Percentiles rank a stretch among this genome's conserved stretches.
Conservation (phyloP, 768 basidiomycete genomes). For the Gloeopeniophorella convolvens region DNA sequence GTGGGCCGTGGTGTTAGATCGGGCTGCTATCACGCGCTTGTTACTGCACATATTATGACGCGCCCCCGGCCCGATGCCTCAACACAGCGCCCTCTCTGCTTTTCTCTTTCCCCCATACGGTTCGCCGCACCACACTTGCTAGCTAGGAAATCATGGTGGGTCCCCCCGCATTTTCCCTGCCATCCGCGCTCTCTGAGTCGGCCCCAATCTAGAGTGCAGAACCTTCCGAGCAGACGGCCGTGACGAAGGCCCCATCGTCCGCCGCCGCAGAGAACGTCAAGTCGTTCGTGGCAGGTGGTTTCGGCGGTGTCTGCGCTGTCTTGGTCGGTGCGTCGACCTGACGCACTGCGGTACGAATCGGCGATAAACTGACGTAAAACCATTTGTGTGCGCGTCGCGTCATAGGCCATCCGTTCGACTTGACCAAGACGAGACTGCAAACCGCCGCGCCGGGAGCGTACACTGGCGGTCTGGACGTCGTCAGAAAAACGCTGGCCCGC, state of each 20-base stretch:
- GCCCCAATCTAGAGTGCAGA: constrained; percentile 11
- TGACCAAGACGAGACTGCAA: constrained; percentile 94
- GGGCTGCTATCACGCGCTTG: too few species aligned
- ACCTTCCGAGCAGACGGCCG: constrained; percentile 4
- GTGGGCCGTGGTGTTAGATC: too few species aligned
- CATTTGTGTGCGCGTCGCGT: not conserved
- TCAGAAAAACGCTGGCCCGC: constrained; percentile 81
- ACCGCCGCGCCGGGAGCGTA: constrained; percentile 87
- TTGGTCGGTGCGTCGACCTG: constrained; percentile 66
- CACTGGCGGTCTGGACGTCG: constrained; percentile 88
- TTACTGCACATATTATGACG: too few species aligned
- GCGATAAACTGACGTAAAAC: not conserved
- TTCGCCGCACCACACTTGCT: not conserved
- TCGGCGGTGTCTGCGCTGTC: constrained; percentile 83
- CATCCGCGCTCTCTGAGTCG: not conserved
- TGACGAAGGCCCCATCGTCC: constrained; percentile 8
- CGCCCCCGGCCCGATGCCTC: too few species aligned
- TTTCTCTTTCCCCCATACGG: too few species aligned
- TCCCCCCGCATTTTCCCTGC: not conserved
- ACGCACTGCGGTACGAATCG: not conserved
- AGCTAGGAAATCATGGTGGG: constrained; percentile 5
- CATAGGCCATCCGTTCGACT: constrained; percentile 92
- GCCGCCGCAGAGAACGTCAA: constrained; percentile 46
- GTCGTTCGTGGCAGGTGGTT: constrained; percentile 90
- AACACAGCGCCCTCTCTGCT: too few species aligned